Base-by-base conservation (phyloP, 306 rosid species). In the Rosa lucieae region DNA sequence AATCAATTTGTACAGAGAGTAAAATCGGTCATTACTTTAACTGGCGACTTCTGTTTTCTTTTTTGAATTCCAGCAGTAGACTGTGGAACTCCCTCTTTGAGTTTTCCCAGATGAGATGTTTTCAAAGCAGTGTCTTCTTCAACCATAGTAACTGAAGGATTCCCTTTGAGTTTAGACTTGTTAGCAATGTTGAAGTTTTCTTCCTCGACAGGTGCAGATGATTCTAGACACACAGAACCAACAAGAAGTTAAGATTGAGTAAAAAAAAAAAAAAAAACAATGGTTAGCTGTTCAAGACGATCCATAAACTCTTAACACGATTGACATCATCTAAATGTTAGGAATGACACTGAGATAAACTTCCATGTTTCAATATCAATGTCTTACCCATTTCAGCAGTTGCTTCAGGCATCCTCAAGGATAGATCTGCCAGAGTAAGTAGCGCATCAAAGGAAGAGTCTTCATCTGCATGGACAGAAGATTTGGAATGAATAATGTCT, bases 331-430 rank as follows among this genome's bases (percentile, higher is more conserved):
- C 42, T 13, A 32, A 72, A 40, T 17, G 26, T 15, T 56, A 81
- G 77, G 55, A 81, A 37, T 26, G 35, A 40, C 21, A 44, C 58
- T 21, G 26, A 76, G 80, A 81, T 75, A 77, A 67, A 48, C 5
- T 65, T 37, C 61, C 52, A 9, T 10, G 71, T 62, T 46, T 32
- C 75, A 68, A 81, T 70, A 53, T 72, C 48, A 72, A 84, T 53
- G 40, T 55, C 86, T 90, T 85, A 93, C 99, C 97, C 15, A 79
- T 71, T 58, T 89, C 89, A 58, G 82, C 83, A 76, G 85, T 86
- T 59, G 93, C 80, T 66, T 67, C 85, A 17, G 97, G 98, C 96
- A 95, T 89, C 97, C 92, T 88, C 89, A 93, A 82, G 79, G 99
- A 95, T 79, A 93, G 82, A 86, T 90, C 94, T 76, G 99, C 98